phyloP scores from a whole-genome alignment of 192 early-diverging fungal genomes.

The Spinellus fusiger region DNA sequence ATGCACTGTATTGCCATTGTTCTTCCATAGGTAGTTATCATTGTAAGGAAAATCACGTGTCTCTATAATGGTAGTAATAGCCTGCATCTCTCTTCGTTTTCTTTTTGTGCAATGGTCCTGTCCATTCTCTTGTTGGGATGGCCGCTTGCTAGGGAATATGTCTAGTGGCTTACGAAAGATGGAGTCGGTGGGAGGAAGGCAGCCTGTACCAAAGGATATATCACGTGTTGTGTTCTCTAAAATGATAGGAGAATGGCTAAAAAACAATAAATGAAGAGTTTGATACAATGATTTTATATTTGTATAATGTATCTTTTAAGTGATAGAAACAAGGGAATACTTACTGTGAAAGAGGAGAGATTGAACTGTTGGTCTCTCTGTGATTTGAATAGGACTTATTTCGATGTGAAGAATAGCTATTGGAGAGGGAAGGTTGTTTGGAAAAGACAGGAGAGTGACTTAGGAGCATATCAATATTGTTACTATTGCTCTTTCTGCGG shows the following conservation, averaged over 20 bases:
- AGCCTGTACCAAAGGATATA: not conserved
- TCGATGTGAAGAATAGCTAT: not conserved
- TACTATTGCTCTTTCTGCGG: conserved; percentile 2
- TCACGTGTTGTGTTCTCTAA: no score
- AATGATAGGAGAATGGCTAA: not conserved
- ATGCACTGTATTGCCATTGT: conserved; percentile 38
- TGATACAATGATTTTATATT: not conserved
- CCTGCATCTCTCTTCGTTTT: conserved; percentile 53
- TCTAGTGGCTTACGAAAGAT: no score
- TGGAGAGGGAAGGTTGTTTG: not conserved
- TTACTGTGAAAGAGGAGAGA: no score
- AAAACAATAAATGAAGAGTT: not conserved
- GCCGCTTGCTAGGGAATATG: no score
- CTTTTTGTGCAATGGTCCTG: conserved; percentile 25
- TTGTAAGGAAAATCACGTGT: conserved; percentile 32
- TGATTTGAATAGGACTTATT: no score
- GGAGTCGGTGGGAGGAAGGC: not conserved
- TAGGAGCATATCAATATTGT: conserved; percentile 11
- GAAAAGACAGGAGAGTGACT: not conserved
- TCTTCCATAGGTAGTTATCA: conserved; percentile 36
- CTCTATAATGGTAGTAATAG: conserved; percentile 53
- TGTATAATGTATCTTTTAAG: not conserved
- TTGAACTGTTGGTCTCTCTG: no score
- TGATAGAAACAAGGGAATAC: no score
- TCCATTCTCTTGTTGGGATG: not conserved